These are phyloP conservation scores for Ceriops tagal DNA, from an alignment of 345 rosid genomes.

Conservation along the genomic window DNA sequence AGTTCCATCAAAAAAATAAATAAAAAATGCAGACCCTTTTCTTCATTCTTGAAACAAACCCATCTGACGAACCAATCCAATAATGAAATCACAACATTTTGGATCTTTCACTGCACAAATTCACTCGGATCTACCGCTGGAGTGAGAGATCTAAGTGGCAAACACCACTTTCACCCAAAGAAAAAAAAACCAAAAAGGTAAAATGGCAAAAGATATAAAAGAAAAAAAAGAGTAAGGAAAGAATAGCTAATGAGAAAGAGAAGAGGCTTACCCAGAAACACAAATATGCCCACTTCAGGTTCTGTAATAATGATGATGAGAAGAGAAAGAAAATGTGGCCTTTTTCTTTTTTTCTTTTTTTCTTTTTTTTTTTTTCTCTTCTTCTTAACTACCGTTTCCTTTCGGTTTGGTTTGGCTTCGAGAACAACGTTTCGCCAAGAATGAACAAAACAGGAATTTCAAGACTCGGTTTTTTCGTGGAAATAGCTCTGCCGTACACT, in stretches of 20 bases:
- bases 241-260: not conserved
- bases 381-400: not conserved
- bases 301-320: not conserved
- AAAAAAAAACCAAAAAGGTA: not conserved
- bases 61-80: not conserved
- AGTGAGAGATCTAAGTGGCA: not conserved
- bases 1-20: no score
- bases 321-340: not conserved
- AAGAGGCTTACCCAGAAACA: not conserved
- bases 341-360: not conserved
- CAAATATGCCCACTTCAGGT: not conserved
- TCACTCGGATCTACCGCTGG: not conserved
- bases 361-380: not conserved
- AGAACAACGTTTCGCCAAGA: no score
- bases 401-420: no score
- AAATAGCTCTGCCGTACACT: no score
- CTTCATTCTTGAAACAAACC: not conserved
- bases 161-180: not conserved
- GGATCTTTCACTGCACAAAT: not conserved
- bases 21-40: not conserved
- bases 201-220: not conserved
- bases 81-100: no score
- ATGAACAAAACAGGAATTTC: no score
- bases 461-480: no score
- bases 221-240: not conserved